Evolutionary conservation across 2,329 filamentous ascomycete species (phyloP), one percentile per base, ranked within the genome.

Genomic region (Colletotrichum ledebouriae): DNA sequence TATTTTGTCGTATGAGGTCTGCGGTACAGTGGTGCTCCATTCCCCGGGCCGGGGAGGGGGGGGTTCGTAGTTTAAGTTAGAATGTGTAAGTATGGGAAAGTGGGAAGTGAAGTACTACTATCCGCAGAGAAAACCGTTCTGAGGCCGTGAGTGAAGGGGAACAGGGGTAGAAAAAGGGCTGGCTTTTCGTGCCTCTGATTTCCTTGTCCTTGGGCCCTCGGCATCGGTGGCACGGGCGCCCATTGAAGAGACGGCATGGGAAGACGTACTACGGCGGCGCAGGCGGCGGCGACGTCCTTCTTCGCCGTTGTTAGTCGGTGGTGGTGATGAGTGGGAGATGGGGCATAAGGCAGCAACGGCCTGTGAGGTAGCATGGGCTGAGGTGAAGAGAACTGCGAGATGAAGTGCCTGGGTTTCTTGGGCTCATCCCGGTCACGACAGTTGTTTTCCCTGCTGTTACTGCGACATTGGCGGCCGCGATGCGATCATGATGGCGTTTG

Each of bases 381-480:
- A 29, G 25, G 25, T 29, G 25, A 29, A 17, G 7, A 4, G 17
- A 46, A n/a, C 6, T 9, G n/a, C 17, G 17, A 22, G 15, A 46
- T 15, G 17, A n/a, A 25, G 15, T 37, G 52, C 7, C 52, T 39
- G 41, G 33, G 33, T 39, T 53, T 53, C 22, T 25, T 29, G 50
- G 50, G 17, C 15, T 34, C 37, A 17, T 17, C 47, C 60, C 41
- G 41, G 64, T 67, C 52, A 46, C 57, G 52, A 67, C 44, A 58
- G 25, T 52, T 50, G 34, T n/a, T 33, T 12, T 17, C 15, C 33
- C 9, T 52, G n/a, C 11, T 33, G 59, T 67, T 29, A 67, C 59
- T n/a, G 59, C 63, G 41, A 67, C 59, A 67, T 67, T 63, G 42
- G 37, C 59, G 44, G 52, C 63, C 50, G 52, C 29, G 29, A 29